Evolutionary conservation across 1,284 basidiomycete genomes (phyloP).

Genomic region (Irpex sp.): DNA sequence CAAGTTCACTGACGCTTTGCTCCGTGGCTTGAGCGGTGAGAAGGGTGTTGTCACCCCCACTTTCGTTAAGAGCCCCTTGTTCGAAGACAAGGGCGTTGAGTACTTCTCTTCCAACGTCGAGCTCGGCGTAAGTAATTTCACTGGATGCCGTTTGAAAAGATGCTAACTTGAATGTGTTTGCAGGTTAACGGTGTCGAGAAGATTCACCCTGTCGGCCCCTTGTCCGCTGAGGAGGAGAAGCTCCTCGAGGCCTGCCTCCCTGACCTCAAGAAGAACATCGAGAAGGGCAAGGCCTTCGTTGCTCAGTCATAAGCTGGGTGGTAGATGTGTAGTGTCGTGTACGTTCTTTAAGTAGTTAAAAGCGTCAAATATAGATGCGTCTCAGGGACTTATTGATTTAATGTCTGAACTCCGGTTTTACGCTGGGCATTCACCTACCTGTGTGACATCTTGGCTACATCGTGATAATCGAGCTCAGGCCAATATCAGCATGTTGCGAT

Average conservation of each 20-base stretch:
- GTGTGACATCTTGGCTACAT: not conserved
- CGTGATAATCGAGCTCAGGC: not conserved
- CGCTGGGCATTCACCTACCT: no score
- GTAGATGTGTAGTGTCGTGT: not conserved
- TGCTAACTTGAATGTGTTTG: constrained; percentile 6
- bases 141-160: constrained; percentile 7
- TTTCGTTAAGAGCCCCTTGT: constrained; percentile 85
- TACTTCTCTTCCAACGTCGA: constrained; percentile 92
- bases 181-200: constrained; percentile 86
- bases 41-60: constrained; percentile 82
- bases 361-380: not conserved
- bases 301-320: constrained; percentile 18
- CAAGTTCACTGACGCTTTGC: constrained; percentile 81
- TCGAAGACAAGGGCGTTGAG: constrained; percentile 78
- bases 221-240: constrained; percentile 81
- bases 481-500: not conserved
- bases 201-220: constrained; percentile 77
- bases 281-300: constrained; percentile 88
- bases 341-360: not conserved
- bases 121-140: constrained; percentile 68
- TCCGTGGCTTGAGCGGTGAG: constrained; percentile 86
- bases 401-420: no score
- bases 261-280: constrained; percentile 95
- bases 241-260: constrained; percentile 86
- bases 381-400: not conserved